Percentiles rank a stretch among this genome's conserved stretches.
Conservation (phyloP, 352 stramenopile genomes). For the Pythium insidiosum region DNA sequence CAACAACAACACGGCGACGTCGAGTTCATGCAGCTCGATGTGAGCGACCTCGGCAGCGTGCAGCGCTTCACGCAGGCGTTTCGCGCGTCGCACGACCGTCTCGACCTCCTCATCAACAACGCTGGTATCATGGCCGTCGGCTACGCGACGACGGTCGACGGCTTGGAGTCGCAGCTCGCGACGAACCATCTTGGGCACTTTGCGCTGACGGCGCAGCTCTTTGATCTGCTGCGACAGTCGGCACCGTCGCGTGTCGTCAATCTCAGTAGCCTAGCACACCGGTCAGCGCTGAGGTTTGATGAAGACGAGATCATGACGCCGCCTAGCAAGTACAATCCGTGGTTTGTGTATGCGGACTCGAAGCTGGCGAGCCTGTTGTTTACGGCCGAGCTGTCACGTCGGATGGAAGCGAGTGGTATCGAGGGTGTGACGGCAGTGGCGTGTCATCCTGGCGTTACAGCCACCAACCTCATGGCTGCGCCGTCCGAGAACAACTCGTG, state of each 20-base stretch:
- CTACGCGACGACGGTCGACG: slow-evolving; percentile 74
- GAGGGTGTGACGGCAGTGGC: slow-evolving; percentile 42
- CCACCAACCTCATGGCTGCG: slow-evolving; percentile 51
- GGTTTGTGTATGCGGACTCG: slow-evolving; percentile 78
- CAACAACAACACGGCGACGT: slow-evolving; percentile 24
- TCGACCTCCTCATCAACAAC: slow-evolving; percentile 85
- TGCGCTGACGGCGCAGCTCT: slow-evolving; percentile 75
- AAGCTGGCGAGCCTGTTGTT: slow-evolving; percentile 96
- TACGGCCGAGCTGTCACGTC: slow-evolving; percentile 83
- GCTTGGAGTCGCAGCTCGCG: slow-evolving; percentile 92
- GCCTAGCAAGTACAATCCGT: slow-evolving; percentile 31
- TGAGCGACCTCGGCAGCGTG: slow-evolving; percentile 52
- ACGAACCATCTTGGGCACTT: slow-evolving; percentile 94
- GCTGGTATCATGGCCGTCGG: slow-evolving; percentile 60
- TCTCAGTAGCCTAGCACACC: slow-evolving; percentile 51
- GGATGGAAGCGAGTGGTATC: slow-evolving; percentile 38
- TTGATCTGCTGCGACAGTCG: slow-evolving; percentile 60
- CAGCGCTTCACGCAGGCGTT: slow-evolving; percentile 39
- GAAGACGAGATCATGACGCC: slow-evolving; percentile 33
- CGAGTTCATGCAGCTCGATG: slow-evolving; percentile 70
- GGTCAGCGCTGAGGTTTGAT: slow-evolving; percentile 33
- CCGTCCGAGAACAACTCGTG: slow-evolving; percentile 45
- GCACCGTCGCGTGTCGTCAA: slow-evolving; percentile 33
- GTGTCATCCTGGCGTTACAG: slow-evolving; percentile 83
- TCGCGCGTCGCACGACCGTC: slow-evolving; percentile 21